Evolutionary conservation across 1,139 yeast genomes (phyloP).

Genomic region (Pichia sp.): DNA sequence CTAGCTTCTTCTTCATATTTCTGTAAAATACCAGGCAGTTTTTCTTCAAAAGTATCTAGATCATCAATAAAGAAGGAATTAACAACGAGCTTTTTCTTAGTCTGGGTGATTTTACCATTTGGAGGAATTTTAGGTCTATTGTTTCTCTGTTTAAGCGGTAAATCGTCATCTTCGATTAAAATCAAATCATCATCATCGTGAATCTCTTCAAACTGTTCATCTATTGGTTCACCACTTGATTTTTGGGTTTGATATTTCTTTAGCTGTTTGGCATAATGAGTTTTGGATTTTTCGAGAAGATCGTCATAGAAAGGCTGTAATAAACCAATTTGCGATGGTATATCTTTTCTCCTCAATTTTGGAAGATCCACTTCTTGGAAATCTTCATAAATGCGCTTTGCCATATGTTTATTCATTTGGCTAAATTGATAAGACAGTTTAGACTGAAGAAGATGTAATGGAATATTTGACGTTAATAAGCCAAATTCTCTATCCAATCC

Average conservation of each 20-base stretch:
- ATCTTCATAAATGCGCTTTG: slow-evolving; percentile 53
- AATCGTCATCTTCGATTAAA: slow-evolving; percentile 69
- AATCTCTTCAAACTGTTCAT: slow-evolving; percentile 15
- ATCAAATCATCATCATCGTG: slow-evolving; percentile 37
- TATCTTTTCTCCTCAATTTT: slow-evolving; percentile 41
- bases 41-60: slow-evolving; percentile 17
- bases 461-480: slow-evolving; percentile 77
- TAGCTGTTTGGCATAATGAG: slow-evolving; percentile 35
- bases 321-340: slow-evolving; percentile 48
- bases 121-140: slow-evolving; percentile 88
- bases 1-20: background rate
- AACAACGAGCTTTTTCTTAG: slow-evolving; percentile 55
- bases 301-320: slow-evolving; percentile 50
- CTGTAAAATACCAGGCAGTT: slow-evolving; percentile 2
- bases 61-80: slow-evolving; percentile 39
- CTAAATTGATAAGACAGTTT: slow-evolving; percentile 50
- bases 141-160: slow-evolving; percentile 72
- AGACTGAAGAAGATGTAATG: slow-evolving; percentile 81
- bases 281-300: slow-evolving; percentile 44
- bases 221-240: slow-evolving; percentile 7
- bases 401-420: slow-evolving; percentile 35
- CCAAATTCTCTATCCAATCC: slow-evolving; percentile 93
- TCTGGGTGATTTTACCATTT: slow-evolving; percentile 72
- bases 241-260: slow-evolving; percentile 35
- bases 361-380: slow-evolving; percentile 44